Evolutionary conservation across 306 rosid species (phyloP).

Genomic region (Delonix regia): DNA sequence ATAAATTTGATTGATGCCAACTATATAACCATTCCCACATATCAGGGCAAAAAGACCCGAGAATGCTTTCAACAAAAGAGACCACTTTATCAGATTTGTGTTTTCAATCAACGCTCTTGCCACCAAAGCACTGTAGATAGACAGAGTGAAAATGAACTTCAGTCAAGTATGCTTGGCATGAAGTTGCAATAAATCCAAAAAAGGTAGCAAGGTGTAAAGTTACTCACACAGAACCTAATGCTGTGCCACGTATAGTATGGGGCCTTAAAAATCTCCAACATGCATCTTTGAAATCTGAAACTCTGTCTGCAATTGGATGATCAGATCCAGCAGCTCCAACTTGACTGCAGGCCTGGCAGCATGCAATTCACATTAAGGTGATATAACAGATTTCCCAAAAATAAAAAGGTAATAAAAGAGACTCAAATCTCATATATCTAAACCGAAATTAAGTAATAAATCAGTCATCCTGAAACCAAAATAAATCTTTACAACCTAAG

Average conservation of each 20-base stretch:
- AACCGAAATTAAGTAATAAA: constrained; percentile 27
- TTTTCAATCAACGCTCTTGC: constrained; percentile 90
- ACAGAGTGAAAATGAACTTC: constrained; percentile 32
- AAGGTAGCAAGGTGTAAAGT: neutral
- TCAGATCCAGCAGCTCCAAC: constrained; percentile 82
- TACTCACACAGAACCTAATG: constrained; percentile 87
- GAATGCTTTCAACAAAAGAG: constrained; percentile 83
- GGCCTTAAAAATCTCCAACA: constrained; percentile 98
- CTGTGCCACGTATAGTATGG: constrained; percentile 91
- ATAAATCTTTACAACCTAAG: constrained; percentile 2
- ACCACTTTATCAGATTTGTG: constrained; percentile 90
- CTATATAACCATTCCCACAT: constrained; percentile 95
- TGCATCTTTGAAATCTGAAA: constrained; percentile 81
- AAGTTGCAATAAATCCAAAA: neutral
- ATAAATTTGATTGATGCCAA: constrained; percentile 97
- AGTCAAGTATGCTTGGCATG: constrained; percentile 9
- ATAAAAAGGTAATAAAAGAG: neutral
- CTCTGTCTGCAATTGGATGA: constrained; percentile 56
- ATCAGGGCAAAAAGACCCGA: constrained; percentile 86
- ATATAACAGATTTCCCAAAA: neutral
- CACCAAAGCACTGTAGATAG: constrained; percentile 82
- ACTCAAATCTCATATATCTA: constrained; percentile 3
- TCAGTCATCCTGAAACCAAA: constrained; percentile 10
- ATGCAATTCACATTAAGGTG: constrained; percentile 43
- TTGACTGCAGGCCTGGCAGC: constrained; percentile 78